Evolutionary conservation across 257 asterid species (phyloP).

Genomic region (Prunella vulgaris): DNA sequence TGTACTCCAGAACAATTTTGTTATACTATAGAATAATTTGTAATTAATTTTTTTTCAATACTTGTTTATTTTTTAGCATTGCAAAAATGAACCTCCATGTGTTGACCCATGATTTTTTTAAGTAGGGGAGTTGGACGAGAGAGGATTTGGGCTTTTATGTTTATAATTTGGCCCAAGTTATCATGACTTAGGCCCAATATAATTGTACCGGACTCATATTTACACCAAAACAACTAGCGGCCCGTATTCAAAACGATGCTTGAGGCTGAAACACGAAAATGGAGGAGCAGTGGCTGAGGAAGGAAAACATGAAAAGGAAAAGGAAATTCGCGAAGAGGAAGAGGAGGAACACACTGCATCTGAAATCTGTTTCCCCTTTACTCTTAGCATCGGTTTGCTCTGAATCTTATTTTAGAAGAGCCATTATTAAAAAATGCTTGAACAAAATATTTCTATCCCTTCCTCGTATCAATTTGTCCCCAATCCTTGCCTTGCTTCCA

Average conservation of each 20-base stretch:
- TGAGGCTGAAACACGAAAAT: background rate
- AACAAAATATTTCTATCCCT: conserved; percentile 35
- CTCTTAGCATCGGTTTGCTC: conserved; percentile 49
- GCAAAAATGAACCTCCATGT: too few relatives aligned
- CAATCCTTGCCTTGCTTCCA: conserved; percentile 64
- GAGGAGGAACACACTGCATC: conserved; percentile 11
- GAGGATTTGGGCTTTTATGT: background rate
- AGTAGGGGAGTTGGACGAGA: too few relatives aligned
- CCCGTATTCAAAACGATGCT: background rate
- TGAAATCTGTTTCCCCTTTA: conserved; percentile 37
- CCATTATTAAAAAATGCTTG: conserved; percentile 44
- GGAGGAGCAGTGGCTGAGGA: conserved; percentile 12
- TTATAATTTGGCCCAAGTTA: background rate
- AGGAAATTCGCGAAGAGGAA: conserved; percentile 16
- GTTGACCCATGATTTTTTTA: too few relatives aligned
- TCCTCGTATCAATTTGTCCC: conserved; percentile 29
- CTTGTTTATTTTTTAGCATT: too few relatives aligned
- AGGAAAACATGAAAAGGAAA: conserved; percentile 21
- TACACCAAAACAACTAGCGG: background rate
- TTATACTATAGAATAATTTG: too few relatives aligned
- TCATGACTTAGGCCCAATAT: background rate
- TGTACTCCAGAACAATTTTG: too few relatives aligned
- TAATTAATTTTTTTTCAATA: too few relatives aligned
- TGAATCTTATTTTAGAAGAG: conserved; percentile 14
- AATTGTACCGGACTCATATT: background rate